Evolutionary conservation across 345 rosid genomes (phyloP).

Genomic region (Corymbia maculata): DNA sequence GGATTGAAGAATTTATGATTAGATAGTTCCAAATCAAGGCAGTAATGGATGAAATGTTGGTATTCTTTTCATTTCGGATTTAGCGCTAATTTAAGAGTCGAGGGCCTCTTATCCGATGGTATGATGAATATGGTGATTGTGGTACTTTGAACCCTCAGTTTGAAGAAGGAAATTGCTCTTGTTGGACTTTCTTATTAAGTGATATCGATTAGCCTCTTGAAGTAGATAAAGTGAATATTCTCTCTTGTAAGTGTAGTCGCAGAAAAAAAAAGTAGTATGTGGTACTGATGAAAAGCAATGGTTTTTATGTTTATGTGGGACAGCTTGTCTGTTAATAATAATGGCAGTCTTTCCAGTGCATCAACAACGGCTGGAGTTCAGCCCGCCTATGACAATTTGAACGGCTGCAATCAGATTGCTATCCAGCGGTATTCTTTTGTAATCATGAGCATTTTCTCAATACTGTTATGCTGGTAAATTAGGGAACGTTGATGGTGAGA

Average conservation of each 20-base stretch:
- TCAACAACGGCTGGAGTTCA: slow-evolving; percentile 28
- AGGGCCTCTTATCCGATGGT: background rate
- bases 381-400: slow-evolving; percentile 38
- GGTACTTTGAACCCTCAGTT: background rate
- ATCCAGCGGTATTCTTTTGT: slow-evolving; percentile 15
- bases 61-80: background rate
- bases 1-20: background rate
- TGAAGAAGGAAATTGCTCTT: background rate
- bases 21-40: background rate
- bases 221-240: background rate
- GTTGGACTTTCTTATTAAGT: background rate
- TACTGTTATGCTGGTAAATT: background rate
- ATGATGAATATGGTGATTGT: background rate
- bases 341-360: slow-evolving; percentile 27
- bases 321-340: slow-evolving; percentile 41
- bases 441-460: background rate
- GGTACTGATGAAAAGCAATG: background rate
- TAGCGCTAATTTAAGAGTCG: background rate
- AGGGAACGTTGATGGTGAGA: background rate
- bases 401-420: slow-evolving; percentile 16
- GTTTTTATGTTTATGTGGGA: background rate
- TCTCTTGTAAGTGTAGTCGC: background rate
- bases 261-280: background rate
- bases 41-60: background rate
- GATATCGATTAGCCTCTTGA: background rate